A percentile compares a stretch with the other conserved stretches of the same genome.
Evolutionary conservation across 2,329 filamentous ascomycete genomes (phyloP).

Genomic region (Chaetoscypha palmicola): DNA sequence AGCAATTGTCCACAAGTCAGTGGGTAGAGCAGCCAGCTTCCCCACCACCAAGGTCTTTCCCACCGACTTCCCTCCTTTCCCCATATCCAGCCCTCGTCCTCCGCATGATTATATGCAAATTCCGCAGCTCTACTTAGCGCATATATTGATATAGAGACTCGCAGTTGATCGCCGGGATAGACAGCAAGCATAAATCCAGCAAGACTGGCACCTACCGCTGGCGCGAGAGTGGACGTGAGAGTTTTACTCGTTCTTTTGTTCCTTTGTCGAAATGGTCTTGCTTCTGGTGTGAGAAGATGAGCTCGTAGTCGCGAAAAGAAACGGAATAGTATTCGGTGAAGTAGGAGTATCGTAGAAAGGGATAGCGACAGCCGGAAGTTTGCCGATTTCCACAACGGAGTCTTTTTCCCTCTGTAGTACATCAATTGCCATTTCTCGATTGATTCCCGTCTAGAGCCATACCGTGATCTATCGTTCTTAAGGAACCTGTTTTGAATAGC

Average conservation of each 20-base stretch:
- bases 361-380: constrained; percentile 75
- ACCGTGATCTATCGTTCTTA: constrained; percentile 33
- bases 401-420: constrained; percentile 35
- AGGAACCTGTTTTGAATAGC: constrained; percentile 43
- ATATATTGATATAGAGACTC: constrained; percentile 77
- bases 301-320: constrained; percentile 76
- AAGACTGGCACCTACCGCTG: constrained; percentile 82
- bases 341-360: constrained; percentile 75
- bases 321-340: constrained; percentile 83
- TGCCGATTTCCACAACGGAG: constrained; percentile 55
- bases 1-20: constrained; percentile 69
- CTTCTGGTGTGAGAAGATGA: constrained; percentile 73
- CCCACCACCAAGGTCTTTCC: constrained; percentile 73
- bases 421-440: not conserved
- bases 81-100: constrained; percentile 65
- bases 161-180: constrained; percentile 60
- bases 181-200: constrained; percentile 78
- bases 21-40: constrained; percentile 76
- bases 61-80: constrained; percentile 48
- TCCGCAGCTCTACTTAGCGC: constrained; percentile 75
- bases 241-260: constrained; percentile 71
- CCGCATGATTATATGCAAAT: constrained; percentile 76
- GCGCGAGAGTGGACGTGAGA: constrained; percentile 76
- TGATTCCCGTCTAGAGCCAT: constrained; percentile 1
- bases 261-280: constrained; percentile 70